Evolutionary conservation across 2,329 filamentous ascomycete species (phyloP), one percentile per base, ranked within the genome.

Genomic region (Corynespora cassiicola): DNA sequence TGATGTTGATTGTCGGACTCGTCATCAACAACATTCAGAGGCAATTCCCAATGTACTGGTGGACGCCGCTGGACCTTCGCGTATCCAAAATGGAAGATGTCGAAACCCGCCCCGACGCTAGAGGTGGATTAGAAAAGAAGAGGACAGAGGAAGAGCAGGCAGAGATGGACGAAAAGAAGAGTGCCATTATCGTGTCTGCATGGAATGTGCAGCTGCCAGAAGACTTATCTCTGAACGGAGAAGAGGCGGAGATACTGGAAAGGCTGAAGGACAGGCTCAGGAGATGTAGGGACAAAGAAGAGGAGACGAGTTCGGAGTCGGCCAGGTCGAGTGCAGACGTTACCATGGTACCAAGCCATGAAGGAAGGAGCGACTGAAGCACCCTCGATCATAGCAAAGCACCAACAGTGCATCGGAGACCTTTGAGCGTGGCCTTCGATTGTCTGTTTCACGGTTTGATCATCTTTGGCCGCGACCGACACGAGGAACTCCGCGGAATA

Each of bases 11-110:
- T 0, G 69, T 75, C 1, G 73, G 69, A 0, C 55, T 72, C 6
- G 32, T 73, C 5, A 54, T 73, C 42, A 77, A 77, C 48, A 77
- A 77, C 42, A 62, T 75, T 7, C 58, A 73, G 33, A 55, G 75
- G 18, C 66, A 69, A 38, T 77, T 74, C 45, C 75, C 75, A 1
- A 37, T 72, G 2, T 77, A 69, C 36, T 77, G 75, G 75, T 77
- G 73, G 74, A 73, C 72, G n/a, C 63, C 70, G 3, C 33, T 61
- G 21, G 63, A 71, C 15, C 45, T 72, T 6, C 60, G 65, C 7
- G 49, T 36, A 23, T 51, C 46, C 25, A 50, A 45, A 15, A 46
- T 28, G n/a, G 20, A 45, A 4, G 57, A 55, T 31, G 37, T 63
- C 52, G 50, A 57, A 55, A 47, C 56, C 6, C 32, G 55, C 20